Conservation (phyloP, 805 yeast genomes). For the Debaryomyces hansenii region DNA sequence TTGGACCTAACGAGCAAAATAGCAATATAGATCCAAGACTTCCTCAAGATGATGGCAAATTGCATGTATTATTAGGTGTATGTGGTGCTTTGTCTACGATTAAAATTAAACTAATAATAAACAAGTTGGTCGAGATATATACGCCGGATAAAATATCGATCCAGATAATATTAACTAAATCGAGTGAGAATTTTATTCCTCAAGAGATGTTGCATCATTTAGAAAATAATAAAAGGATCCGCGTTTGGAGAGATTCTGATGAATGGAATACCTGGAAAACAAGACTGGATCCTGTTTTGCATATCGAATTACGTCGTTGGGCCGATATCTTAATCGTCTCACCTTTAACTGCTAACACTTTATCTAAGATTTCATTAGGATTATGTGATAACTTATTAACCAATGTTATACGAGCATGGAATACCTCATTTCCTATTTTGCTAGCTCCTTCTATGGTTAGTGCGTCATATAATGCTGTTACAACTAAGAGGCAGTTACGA, state of each 20-base stretch:
- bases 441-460: slow-evolving; percentile 97
- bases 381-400: slow-evolving; percentile 90
- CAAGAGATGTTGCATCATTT: slow-evolving; percentile 42
- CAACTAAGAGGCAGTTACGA: slow-evolving; percentile 80
- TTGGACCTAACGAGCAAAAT: slow-evolving; percentile 32
- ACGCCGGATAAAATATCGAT: slow-evolving; percentile 49
- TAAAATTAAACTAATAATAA: slow-evolving; percentile 53
- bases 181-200: slow-evolving; percentile 53
- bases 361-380: slow-evolving; percentile 87
- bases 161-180: slow-evolving; percentile 53
- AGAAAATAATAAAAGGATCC: slow-evolving; percentile 42
- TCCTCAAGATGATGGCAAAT: slow-evolving; percentile 54
- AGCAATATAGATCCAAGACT: slow-evolving; percentile 54
- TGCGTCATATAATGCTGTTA: slow-evolving; percentile 83
- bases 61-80: slow-evolving; percentile 56
- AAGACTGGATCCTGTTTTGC: slow-evolving; percentile 87
- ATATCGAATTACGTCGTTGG: slow-evolving; percentile 94
- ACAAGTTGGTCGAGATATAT: slow-evolving; percentile 53
- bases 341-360: slow-evolving; percentile 92
- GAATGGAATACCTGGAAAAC: slow-evolving; percentile 76
- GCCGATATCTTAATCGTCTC: slow-evolving; percentile 91
- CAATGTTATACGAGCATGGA: slow-evolving; percentile 93
- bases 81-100: slow-evolving; percentile 57
- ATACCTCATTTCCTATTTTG: slow-evolving; percentile 82
- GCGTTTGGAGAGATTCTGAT: slow-evolving; percentile 58